These are phyloP conservation scores for Stylosanthes scabra DNA, from an alignment of 331 rosid genomes.

Conservation along the genomic window DNA sequence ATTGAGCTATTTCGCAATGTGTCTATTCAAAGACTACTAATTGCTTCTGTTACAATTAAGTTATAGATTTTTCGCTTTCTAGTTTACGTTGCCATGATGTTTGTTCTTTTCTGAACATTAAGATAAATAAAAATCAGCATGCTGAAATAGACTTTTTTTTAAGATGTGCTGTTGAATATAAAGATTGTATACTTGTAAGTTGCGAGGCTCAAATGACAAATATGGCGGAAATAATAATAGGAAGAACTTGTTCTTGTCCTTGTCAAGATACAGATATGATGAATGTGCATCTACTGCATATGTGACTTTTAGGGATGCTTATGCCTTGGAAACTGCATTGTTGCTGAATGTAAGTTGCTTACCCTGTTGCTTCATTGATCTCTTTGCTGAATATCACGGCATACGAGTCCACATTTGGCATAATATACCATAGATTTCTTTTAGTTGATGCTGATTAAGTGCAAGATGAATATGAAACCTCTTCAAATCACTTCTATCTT, in stretches of 20 bases:
- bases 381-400: not conserved
- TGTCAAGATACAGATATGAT: conserved; percentile 56
- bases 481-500: not conserved
- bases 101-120: conserved; percentile 3
- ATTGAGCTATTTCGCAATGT: not conserved
- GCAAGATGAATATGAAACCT: conserved; percentile 6
- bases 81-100: not conserved
- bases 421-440: not conserved
- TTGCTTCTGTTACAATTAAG: not conserved
- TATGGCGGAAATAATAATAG: conserved; percentile 35
- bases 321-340: conserved; percentile 83
- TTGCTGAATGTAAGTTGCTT: conserved; percentile 68
- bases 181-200: conserved; percentile 6
- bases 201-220: conserved; percentile 20
- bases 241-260: conserved; percentile 26
- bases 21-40: not conserved
- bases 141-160: conserved; percentile 11
- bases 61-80: not conserved
- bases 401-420: not conserved
- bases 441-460: conserved; percentile 5
- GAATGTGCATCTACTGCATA: conserved; percentile 71
- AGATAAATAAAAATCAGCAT: not conserved
- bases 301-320: conserved; percentile 81
- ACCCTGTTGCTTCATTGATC: conserved; percentile 15
- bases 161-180: conserved; percentile 15